Percentiles rank a stretch among this genome's conserved stretches.
Conservation (phyloP, 1,139 yeast genomes). For the Yamadazyma atmosphaerica region DNA sequence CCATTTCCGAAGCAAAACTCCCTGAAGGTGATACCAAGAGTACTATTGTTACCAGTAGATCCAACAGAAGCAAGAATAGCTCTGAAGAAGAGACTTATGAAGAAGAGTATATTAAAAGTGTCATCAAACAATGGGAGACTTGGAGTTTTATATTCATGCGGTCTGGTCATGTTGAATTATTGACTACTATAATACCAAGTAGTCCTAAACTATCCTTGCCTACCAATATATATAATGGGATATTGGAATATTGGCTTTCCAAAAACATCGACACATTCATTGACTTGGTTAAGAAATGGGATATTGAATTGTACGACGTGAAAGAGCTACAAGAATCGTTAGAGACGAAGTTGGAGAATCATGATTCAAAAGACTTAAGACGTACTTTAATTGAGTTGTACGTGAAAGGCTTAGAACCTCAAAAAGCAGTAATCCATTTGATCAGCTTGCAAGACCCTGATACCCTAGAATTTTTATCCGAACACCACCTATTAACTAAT, state of each 20-base stretch:
- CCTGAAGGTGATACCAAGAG: conserved; percentile 34
- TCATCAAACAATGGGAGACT: conserved; percentile 61
- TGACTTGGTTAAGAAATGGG: conserved; percentile 57
- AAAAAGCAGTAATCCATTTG: conserved; percentile 64
- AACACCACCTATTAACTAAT: conserved; percentile 59
- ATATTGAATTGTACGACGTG: conserved; percentile 52
- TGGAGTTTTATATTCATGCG: conserved; percentile 61
- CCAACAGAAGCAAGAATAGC: conserved; percentile 8
- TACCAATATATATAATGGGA: conserved; percentile 46
- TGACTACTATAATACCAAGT: conserved; percentile 58
- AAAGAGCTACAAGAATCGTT: conserved; percentile 45
- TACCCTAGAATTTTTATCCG: conserved; percentile 58
- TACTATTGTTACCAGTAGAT: conserved; percentile 21
- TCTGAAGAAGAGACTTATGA: conserved; percentile 17
- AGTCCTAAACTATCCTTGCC: conserved; percentile 38
- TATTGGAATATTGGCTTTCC: conserved; percentile 53
- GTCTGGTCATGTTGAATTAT: conserved; percentile 43
- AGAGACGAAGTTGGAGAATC: conserved; percentile 40
- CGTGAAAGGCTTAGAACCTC: conserved; percentile 56
- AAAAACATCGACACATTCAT: conserved; percentile 33
- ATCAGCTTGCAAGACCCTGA: conserved; percentile 53
- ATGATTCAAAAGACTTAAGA: conserved; percentile 33
- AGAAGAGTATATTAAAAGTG: conserved; percentile 31
- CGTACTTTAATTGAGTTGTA: conserved; percentile 57
- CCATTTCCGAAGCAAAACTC: conserved; percentile 29